Percentiles rank a stretch among this genome's conserved stretches.
phyloP scores from a whole-genome alignment of 805 yeast species.

The Candida gorgasii region DNA sequence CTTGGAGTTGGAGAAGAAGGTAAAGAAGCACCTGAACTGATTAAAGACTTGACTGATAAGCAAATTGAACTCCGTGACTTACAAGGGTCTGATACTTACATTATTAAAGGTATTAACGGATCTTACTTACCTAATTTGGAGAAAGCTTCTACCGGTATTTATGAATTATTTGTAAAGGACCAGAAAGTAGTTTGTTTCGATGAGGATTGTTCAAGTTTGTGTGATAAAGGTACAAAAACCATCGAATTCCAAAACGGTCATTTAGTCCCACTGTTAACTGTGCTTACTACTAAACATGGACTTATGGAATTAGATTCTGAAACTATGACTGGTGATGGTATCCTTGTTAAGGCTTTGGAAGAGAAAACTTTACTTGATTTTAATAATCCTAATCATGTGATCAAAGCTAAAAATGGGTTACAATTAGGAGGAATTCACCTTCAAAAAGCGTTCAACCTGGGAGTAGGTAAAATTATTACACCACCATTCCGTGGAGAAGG shows the following conservation, averaged over 20 bases:
- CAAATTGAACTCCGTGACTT: not conserved
- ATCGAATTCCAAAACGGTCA: not conserved
- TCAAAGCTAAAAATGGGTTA: conserved; percentile 6
- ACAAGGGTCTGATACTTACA: not conserved
- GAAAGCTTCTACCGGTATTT: not conserved
- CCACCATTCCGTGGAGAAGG: conserved; percentile 12
- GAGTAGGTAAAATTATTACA: conserved; percentile 5
- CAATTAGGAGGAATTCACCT: conserved; percentile 6
- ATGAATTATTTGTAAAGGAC: not conserved
- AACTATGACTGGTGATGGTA: conserved; percentile 8
- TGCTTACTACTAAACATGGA: conserved; percentile 7
- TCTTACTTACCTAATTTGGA: not conserved
- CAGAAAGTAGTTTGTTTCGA: conserved; percentile 1
- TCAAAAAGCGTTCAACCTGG: conserved; percentile 6
- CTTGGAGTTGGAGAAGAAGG: not conserved
- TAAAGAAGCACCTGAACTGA: not conserved
- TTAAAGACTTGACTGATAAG: not conserved
- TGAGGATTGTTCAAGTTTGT: not conserved
- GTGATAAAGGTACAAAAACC: not conserved
- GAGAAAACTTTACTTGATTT: conserved; percentile 1
- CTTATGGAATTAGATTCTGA: conserved; percentile 6
- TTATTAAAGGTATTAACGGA: conserved; percentile 1
- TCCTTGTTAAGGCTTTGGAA: conserved; percentile 1
- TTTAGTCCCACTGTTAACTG: conserved; percentile 3
- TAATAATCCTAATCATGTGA: not conserved